Conservation (phyloP, 1,284 basidiomycete species). For the Coniferiporia weirii region DNA sequence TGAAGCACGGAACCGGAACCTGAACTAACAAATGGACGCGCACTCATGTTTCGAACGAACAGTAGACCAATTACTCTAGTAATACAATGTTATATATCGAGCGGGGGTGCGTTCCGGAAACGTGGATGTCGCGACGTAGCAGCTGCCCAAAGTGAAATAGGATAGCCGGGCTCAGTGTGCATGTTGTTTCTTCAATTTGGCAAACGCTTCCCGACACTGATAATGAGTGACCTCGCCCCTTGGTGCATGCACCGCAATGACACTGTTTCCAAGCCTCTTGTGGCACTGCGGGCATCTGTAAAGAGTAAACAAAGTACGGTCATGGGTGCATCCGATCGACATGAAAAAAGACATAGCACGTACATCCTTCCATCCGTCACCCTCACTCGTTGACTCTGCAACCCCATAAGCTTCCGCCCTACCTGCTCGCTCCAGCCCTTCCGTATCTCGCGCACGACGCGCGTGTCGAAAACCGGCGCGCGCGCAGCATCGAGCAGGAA, state of each 20-base stretch:
- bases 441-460: constrained; percentile 62
- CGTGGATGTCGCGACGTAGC: no score
- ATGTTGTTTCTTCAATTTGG: constrained; percentile 44
- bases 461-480: constrained; percentile 60
- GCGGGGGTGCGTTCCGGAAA: background rate
- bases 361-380: constrained; percentile 90
- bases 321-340: background rate
- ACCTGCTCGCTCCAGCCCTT: constrained; percentile 72
- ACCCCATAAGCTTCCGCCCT: constrained; percentile 62
- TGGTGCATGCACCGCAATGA: constrained; percentile 91
- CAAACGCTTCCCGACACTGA: constrained; percentile 84
- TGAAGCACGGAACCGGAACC: background rate
- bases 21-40: background rate
- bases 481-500: constrained; percentile 78
- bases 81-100: constrained; percentile 4
- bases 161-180: background rate
- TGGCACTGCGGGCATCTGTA: constrained; percentile 91
- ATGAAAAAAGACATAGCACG: constrained; percentile 25
- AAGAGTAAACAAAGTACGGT: constrained; percentile 4
- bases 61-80: constrained; percentile 1
- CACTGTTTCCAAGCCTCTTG: constrained; percentile 90
- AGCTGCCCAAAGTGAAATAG: no score
- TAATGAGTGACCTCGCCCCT: constrained; percentile 92
- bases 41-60: background rate
- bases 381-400: constrained; percentile 82